Conservation (phyloP, 2,329 filamentous ascomycete genomes). For the Nemania sp. region DNA sequence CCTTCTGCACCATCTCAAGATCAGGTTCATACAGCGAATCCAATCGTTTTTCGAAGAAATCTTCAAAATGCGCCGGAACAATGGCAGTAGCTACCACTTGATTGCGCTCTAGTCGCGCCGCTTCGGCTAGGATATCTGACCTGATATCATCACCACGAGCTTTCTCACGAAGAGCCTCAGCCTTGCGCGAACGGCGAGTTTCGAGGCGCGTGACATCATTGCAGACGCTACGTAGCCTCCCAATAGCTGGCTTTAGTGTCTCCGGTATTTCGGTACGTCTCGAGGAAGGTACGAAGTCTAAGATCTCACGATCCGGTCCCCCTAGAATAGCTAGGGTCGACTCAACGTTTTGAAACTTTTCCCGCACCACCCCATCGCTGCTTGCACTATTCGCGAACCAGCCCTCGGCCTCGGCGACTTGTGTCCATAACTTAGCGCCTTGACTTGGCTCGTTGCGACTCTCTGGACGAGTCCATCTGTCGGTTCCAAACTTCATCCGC, state of each 20-base stretch:
- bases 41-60: constrained; percentile 82
- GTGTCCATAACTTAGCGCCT: constrained; percentile 70
- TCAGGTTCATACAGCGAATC: constrained; percentile 78
- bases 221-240: constrained; percentile 74
- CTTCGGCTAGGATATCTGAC: constrained; percentile 78
- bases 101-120: constrained; percentile 80
- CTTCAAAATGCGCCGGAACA: constrained; percentile 87
- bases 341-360: constrained; percentile 78
- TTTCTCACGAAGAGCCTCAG: constrained; percentile 77
- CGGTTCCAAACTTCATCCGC: constrained; percentile 79
- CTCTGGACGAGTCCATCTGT: constrained; percentile 75
- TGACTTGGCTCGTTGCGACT: constrained; percentile 67
- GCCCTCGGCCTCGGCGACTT: constrained; percentile 77
- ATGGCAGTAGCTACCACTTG: constrained; percentile 79
- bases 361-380: constrained; percentile 66
- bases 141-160: constrained; percentile 88
- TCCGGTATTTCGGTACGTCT: constrained; percentile 78
- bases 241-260: constrained; percentile 77
- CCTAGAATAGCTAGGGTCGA: constrained; percentile 74
- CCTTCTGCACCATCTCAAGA: constrained; percentile 68
- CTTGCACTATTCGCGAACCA: constrained; percentile 72
- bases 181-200: constrained; percentile 75
- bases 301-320: constrained; percentile 77
- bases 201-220: constrained; percentile 87
- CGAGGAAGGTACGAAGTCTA: constrained; percentile 88